Base-by-base conservation (phyloP, 805 yeast genomes). In the Zygosaccharomyces siamensis region DNA sequence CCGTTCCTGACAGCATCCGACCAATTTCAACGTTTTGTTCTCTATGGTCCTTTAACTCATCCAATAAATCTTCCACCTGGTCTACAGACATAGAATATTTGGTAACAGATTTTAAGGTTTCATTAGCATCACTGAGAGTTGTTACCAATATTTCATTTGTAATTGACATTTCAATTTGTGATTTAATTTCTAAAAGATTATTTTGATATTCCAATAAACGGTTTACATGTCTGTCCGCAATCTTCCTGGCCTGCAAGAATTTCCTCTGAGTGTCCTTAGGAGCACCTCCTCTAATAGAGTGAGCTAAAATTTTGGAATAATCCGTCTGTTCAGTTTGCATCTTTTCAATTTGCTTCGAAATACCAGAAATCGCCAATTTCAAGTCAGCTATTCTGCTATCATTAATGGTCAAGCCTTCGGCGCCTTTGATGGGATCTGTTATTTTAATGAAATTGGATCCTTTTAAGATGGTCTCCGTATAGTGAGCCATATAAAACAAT, bases 51-150 rank as follows among this genome's bases (percentile, higher is more conserved):
- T 67, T 62, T 10, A 77, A 55, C 38, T 68, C 70, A 44, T 72
- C 75, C 55, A 76, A 59, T 5, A 74, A 52, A 3, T 68, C 66
- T 20, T 70, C 72, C 0, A 77, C 73, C 31, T 64, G 61, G 7
- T 76, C 79, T 11, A 69, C 63, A 2, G 75, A 76, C 3, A 77
- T 79, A 30, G 71, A 53, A 43, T 69, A 69, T 7, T 61, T 46
- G 49, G 76, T 76, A 40, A 78, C 63, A 23, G 59, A 51, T 42
- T 61, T 60, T 30, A 77, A 62, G 16, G 72, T 59, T 7, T 57
- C 56, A 4, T 68, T 61, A 20, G 77, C 70, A 14, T 66, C 61
- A 45, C 64, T 60, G 18, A 77, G 51, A 2, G 75, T 72, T 14
- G 59, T 61, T 6, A 72, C 45, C 5, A 76, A 54, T 18, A 69